phyloP scores from a whole-genome alignment of 2,329 filamentous ascomycete genomes.

The Fusarium circinatum region DNA sequence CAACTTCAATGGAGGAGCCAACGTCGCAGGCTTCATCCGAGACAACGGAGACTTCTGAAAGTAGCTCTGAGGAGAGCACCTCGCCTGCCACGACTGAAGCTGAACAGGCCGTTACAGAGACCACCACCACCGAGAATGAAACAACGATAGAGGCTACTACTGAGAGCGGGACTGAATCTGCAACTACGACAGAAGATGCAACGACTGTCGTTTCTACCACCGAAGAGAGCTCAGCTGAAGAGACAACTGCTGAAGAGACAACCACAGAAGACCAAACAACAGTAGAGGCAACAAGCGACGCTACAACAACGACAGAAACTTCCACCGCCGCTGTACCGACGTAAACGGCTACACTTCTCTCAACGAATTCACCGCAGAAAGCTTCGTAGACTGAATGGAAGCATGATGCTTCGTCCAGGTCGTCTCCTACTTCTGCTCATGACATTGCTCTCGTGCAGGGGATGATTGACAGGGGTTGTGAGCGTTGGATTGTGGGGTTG shows the following conservation, averaged over 20 bases:
- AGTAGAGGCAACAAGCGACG: background rate
- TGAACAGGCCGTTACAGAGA: background rate
- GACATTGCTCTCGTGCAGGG: background rate
- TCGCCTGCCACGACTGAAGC: background rate
- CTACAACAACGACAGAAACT: background rate
- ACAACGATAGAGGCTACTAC: background rate
- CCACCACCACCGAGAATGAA: background rate
- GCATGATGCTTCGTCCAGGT: background rate
- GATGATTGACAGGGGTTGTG: background rate
- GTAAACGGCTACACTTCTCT: too few relatives aligned
- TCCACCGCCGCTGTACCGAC: background rate
- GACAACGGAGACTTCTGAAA: background rate
- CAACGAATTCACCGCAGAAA: too few relatives aligned
- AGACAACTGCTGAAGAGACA: background rate
- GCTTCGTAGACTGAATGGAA: background rate
- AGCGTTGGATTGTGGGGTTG: background rate
- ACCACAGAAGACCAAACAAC: background rate
- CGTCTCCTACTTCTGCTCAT: too few relatives aligned
- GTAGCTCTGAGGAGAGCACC: background rate
- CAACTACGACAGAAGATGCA: background rate
- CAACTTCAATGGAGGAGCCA: background rate
- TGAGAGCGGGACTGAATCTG: background rate
- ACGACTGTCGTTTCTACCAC: background rate
- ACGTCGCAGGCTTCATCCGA: background rate
- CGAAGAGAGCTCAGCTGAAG: background rate